Evolutionary conservation across 2,329 filamentous ascomycete genomes (phyloP).

Genomic region (Alternaria consortialis): DNA sequence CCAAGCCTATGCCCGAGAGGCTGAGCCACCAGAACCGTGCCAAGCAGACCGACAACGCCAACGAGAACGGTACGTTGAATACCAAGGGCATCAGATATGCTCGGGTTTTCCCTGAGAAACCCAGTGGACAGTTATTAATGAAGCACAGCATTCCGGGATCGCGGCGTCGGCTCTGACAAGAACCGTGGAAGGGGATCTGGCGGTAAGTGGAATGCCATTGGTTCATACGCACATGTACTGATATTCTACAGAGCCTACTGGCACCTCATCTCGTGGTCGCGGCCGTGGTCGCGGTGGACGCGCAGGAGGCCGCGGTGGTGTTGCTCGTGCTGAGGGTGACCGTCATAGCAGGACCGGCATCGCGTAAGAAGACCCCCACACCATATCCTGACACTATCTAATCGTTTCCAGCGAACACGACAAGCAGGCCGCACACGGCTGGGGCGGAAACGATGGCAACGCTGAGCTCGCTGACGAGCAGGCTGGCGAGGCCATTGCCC

Average conservation of each 20-base stretch:
- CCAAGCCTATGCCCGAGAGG: conserved; percentile 55
- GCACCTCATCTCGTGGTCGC: conserved; percentile 41
- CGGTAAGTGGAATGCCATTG: conserved; percentile 33
- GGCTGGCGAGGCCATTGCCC: conserved; percentile 87
- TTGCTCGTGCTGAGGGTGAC: conserved; percentile 61
- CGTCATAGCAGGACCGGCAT: conserved; percentile 69
- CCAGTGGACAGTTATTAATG: conserved; percentile 29
- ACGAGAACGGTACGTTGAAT: conserved; percentile 80
- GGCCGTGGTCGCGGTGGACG: conserved; percentile 60
- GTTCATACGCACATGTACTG: conserved; percentile 12
- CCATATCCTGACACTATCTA: conserved; percentile 15
- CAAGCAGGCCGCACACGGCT: conserved; percentile 88
- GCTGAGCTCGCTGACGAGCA: conserved; percentile 91
- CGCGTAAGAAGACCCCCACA: conserved; percentile 57
- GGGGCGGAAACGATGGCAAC: conserved; percentile 83
- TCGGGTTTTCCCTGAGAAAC: not conserved
- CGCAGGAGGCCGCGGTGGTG: conserved; percentile 58
- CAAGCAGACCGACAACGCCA: conserved; percentile 69
- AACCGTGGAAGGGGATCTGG: conserved; percentile 75
- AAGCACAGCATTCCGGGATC: conserved; percentile 83
- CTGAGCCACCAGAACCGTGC: conserved; percentile 38
- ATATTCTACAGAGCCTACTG: conserved; percentile 30
- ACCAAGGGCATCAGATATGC: not conserved
- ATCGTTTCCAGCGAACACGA: conserved; percentile 71
- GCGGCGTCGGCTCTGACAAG: conserved; percentile 78